phyloP scores from a whole-genome alignment of 495 filamentous ascomycete genomes.

The Annulohypoxylon bovei region DNA sequence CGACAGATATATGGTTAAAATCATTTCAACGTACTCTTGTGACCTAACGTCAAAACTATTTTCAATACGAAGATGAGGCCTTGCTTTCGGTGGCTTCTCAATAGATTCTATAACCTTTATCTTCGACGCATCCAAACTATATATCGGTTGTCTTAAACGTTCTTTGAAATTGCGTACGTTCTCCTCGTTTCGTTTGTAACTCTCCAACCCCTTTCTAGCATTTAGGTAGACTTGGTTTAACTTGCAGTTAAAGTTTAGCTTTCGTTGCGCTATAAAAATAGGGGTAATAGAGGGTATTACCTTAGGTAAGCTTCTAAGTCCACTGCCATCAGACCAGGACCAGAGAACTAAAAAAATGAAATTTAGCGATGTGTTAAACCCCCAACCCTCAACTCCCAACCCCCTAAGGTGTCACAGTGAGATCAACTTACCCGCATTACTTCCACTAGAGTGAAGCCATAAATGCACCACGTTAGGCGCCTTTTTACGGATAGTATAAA shows the following conservation, averaged over 20 bases:
- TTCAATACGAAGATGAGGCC: constrained; percentile 5
- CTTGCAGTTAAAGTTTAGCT: background rate
- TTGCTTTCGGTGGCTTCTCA: constrained; percentile 16
- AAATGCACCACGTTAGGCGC: constrained; percentile 44
- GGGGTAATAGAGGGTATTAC: constrained; percentile 6
- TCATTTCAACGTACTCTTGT: constrained; percentile 13
- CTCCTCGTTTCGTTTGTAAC: constrained; percentile 16
- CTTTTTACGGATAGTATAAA: constrained; percentile 45
- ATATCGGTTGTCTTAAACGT: constrained; percentile 6
- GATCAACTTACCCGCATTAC: constrained; percentile 36
- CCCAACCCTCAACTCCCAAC: constrained; percentile 33
- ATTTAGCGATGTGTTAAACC: background rate
- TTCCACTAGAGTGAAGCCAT: constrained; percentile 50
- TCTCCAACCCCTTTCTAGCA: constrained; percentile 16
- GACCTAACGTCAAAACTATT: constrained; percentile 36
- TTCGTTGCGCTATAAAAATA: background rate
- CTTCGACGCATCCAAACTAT: background rate
- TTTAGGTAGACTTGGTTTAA: constrained; percentile 17
- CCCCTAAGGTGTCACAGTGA: constrained; percentile 23
- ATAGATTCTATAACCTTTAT: constrained; percentile 16
- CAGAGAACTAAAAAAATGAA: constrained; percentile 9
- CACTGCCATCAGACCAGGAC: constrained; percentile 20
- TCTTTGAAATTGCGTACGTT: constrained; percentile 18
- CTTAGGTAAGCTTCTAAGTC: constrained; percentile 21
- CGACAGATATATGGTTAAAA: background rate